Base-by-base conservation (phyloP, 495 filamentous ascomycete species). In the Aspergillus bertholletiae region DNA sequence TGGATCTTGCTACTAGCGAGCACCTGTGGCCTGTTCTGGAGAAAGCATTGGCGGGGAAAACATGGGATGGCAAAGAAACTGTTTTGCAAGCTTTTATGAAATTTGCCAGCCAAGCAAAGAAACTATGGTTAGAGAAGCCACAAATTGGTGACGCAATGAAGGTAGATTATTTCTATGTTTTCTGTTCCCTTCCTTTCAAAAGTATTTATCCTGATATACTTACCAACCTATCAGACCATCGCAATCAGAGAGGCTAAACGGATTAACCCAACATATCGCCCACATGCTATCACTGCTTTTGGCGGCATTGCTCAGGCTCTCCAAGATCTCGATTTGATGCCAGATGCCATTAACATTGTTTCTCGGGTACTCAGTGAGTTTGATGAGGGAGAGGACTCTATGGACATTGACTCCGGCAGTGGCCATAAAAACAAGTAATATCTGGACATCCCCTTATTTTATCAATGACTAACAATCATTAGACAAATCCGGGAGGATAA, bases 61-160 rank as follows among this genome's bases (percentile, higher is more conserved):
- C 91, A 5, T 98, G 96, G 82, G 84, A 89, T 9, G 91, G 90
- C 8, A 98, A 98, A 71, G 94, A 97, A 68, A 85, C 82, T 53
- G 84, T 97, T 45, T 74, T 97, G n/a, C 78, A 84, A 53, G 87
- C 89, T n/a, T 87, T 96, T 66, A 86, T 89, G 12, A 83, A 82
- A 52, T 92, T 96, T 59, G 82, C 85, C 2, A 74, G 80, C 46
- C 81, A 85, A 49, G 80, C 75, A 12, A 80, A 76, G 61, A 73
- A 63, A 13, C 61, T 88, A 21, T 91, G 88, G 81, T 62, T 66
- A 30, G 67, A 62, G 12, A 77, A 85, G 30, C 57, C 67, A 20
- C 69, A 73, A 46, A 62, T 83, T 6, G 64, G 66, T 39, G 68
- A 75, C 17, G 62, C 80, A 53, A 78, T 83, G 61, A 83, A 81